phyloP scores from a whole-genome alignment of 78 protist species.

The Cavenderia fasciculata region DNA sequence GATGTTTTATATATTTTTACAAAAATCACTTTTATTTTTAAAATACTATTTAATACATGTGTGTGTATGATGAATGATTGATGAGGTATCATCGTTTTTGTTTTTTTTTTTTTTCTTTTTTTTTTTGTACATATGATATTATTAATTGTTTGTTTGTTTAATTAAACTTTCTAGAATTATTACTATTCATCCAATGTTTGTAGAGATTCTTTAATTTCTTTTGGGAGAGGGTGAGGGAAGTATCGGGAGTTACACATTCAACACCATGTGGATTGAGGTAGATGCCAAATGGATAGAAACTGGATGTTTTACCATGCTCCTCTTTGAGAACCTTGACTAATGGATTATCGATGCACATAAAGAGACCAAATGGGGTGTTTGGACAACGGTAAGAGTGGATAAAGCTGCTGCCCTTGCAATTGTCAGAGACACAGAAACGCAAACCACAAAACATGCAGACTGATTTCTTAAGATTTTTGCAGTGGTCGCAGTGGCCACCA shows the following conservation, averaged over 20 bases:
- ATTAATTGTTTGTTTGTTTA: conserved; percentile 10
- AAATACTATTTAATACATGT: too few species aligned
- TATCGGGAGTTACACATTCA: background rate
- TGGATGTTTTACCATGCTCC: conserved; percentile 19
- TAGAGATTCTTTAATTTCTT: conserved; percentile 32
- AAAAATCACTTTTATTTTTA: too few species aligned
- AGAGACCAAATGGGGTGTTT: conserved; percentile 15
- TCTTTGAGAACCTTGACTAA: conserved; percentile 31
- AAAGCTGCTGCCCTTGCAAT: conserved; percentile 16
- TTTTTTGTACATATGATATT: background rate
- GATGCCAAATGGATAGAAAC: background rate
- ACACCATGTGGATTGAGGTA: conserved; percentile 19
- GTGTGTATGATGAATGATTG: too few species aligned
- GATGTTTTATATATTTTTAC: too few species aligned
- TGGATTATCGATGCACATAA: conserved; percentile 44
- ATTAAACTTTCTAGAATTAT: conserved; percentile 32
- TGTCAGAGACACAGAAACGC: conserved; percentile 13
- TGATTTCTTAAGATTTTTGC: conserved; percentile 25
- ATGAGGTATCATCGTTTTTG: too few species aligned
- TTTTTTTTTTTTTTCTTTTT: background rate
- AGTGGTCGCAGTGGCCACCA: conserved; percentile 26
- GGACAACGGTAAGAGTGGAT: conserved; percentile 41
- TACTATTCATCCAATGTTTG: conserved; percentile 45
- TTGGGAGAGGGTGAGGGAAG: background rate
- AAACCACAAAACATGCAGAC: conserved; percentile 48